These are phyloP conservation scores for Fusarium setosum DNA, from an alignment of 2,329 filamentous ascomycete genomes.

Conservation along the genomic window DNA sequence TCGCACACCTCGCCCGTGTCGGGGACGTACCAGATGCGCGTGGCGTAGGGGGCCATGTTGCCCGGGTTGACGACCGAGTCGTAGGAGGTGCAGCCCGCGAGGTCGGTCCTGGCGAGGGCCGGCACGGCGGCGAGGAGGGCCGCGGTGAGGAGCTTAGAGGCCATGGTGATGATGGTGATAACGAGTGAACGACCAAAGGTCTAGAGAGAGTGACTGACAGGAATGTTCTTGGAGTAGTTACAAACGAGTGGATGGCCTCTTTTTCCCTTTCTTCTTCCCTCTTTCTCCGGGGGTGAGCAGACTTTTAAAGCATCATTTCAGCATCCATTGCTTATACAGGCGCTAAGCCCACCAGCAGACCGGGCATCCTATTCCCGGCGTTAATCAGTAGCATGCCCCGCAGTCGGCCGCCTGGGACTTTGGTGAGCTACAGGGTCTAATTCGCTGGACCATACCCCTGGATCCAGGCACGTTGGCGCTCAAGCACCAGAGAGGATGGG, in stretches of 20 bases:
- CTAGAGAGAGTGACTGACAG: conserved; percentile 2
- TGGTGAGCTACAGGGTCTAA: neutral
- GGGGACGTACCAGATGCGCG: conserved; percentile 69
- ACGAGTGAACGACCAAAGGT: conserved; percentile 15
- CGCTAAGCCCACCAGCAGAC: neutral
- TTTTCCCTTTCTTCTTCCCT: neutral
- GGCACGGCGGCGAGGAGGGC: conserved; percentile 46
- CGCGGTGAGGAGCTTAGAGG: conserved; percentile 37
- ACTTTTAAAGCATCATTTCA: conserved; percentile 21
- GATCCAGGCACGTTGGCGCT: neutral
- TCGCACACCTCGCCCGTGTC: conserved; percentile 73
- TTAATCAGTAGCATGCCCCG: conserved; percentile 16
- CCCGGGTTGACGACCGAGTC: conserved; percentile 46
- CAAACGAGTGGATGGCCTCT: conserved; percentile 12
- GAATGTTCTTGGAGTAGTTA: neutral
- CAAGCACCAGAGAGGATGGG: neutral
- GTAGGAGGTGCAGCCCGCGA: conserved; percentile 58
- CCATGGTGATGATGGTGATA: conserved; percentile 35
- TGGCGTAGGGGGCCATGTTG: conserved; percentile 53
- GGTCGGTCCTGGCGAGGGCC: conserved; percentile 57
- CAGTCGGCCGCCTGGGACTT: conserved; percentile 11
- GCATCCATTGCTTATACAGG: neutral
- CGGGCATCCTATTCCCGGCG: conserved; percentile 25
- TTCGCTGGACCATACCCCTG: conserved; percentile 3
- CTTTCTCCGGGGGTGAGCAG: conserved; percentile 1